phyloP scores from a whole-genome alignment of 1,284 basidiomycete genomes.

The Psilocybe mexicana region DNA sequence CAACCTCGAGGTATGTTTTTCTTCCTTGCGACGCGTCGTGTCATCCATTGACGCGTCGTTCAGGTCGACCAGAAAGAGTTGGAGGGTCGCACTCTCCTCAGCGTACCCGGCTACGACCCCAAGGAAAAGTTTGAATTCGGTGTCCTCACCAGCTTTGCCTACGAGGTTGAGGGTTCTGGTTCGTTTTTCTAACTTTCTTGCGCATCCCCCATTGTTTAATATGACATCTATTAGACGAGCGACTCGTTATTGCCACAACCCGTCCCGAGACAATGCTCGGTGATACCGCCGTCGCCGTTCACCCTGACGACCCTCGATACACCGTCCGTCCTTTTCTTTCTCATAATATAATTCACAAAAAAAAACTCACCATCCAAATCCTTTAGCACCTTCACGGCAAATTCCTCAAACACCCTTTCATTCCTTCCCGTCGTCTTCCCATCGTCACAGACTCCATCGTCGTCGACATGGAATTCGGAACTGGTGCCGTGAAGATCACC shows the following conservation, averaged over 20 bases:
- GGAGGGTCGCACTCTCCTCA: conserved; percentile 85
- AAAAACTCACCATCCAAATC: not conserved
- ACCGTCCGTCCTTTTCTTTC: conserved; percentile 34
- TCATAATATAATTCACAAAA: not conserved
- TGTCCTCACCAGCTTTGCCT: conserved; percentile 94
- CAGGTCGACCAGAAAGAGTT: conserved; percentile 90
- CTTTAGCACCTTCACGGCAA: conserved; percentile 89
- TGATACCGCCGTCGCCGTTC: conserved; percentile 96
- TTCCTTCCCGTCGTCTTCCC: conserved; percentile 78
- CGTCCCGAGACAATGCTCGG: conserved; percentile 99
- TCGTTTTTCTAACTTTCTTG: conserved; percentile 18
- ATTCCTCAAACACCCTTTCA: conserved; percentile 90
- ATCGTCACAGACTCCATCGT: conserved; percentile 87
- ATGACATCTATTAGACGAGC: conserved; percentile 64
- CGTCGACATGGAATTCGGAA: conserved; percentile 97
- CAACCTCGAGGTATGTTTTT: conserved; percentile 70
- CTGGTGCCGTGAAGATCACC: conserved; percentile 99
- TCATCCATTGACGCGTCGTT: not conserved
- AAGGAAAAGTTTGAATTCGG: conserved; percentile 99
- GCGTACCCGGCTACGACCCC: conserved; percentile 90
- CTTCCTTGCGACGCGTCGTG: too few relatives aligned
- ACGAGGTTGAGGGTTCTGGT: conserved; percentile 80
- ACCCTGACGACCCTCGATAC: conserved; percentile 94
- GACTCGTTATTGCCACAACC: conserved; percentile 93
- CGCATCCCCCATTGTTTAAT: not conserved